Conservation (phyloP, 352 stramenopile species). For the Sclerospora graminicola region DNA sequence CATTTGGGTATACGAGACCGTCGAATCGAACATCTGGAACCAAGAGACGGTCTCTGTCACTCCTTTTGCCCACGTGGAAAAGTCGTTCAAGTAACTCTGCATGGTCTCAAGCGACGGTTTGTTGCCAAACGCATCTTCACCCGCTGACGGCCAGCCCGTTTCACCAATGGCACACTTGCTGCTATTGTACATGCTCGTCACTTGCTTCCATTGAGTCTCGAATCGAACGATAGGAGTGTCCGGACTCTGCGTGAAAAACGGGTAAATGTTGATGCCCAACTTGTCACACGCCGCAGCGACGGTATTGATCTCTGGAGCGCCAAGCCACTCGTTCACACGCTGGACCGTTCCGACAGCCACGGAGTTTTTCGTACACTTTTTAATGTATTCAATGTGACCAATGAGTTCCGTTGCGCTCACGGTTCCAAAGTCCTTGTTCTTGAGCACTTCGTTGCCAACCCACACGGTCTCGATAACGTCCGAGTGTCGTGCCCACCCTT, state of each 20-base stretch:
- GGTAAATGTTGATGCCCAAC: conserved; percentile 31
- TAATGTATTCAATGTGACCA: conserved; percentile 45
- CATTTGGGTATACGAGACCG: conserved; percentile 23
- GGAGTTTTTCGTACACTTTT: conserved; percentile 24
- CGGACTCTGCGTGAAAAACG: conserved; percentile 50
- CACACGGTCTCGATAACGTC: conserved; percentile 41
- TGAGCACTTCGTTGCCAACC: conserved; percentile 68
- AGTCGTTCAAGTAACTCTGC: conserved; percentile 40
- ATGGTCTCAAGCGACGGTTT: conserved; percentile 25
- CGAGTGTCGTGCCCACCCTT: conserved; percentile 28
- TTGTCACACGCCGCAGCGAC: conserved; percentile 16
- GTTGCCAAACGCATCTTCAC: conserved; percentile 23
- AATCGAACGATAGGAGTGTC: too few species aligned
- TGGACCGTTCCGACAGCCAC: conserved; percentile 56
- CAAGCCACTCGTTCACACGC: conserved; percentile 58
- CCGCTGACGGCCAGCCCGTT: conserved; percentile 41
- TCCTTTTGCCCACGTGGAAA: conserved; percentile 21
- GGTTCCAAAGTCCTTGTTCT: conserved; percentile 36
- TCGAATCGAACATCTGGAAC: conserved; percentile 64
- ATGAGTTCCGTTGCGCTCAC: conserved; percentile 28
- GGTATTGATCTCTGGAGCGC: conserved; percentile 10
- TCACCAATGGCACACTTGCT: conserved; percentile 36
- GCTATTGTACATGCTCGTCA: conserved; percentile 25
- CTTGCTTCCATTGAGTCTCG: conserved; percentile 34
- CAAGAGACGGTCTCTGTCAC: conserved; percentile 31